A percentile compares a stretch with the other conserved stretches of the same genome.
Conservation (phyloP, 2,329 filamentous ascomycete species). For the Dactylellina haptotyla region DNA sequence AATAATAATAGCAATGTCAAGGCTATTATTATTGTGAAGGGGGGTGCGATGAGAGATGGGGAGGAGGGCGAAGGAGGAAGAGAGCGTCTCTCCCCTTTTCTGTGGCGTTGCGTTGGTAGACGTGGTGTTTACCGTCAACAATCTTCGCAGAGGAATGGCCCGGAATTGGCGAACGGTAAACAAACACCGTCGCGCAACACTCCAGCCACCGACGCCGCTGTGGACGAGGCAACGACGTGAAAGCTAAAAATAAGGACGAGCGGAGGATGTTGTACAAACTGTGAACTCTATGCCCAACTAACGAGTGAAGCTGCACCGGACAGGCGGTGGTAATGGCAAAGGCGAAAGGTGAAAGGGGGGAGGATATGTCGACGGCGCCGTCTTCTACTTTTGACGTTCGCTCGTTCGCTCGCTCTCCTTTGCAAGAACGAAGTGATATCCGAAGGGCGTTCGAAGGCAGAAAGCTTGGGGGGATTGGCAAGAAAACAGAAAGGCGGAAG, state of each 20-base stretch:
- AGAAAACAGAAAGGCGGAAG: slow-evolving; percentile 9
- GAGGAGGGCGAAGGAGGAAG: slow-evolving; percentile 1
- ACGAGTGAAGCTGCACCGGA: slow-evolving; percentile 5
- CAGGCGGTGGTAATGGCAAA: not conserved
- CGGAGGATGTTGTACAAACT: slow-evolving; percentile 1
- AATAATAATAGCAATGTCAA: not conserved
- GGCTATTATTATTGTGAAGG: no score
- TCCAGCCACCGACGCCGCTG: slow-evolving; percentile 5
- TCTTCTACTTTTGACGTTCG: not conserved
- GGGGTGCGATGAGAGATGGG: slow-evolving; percentile 20
- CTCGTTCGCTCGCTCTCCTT: no score
- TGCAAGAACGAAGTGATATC: no score
- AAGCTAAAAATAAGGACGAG: slow-evolving; percentile 6
- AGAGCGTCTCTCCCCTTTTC: slow-evolving; percentile 1
- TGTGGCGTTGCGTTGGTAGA: slow-evolving; percentile 17
- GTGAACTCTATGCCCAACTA: not conserved
- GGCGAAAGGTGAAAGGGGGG: no score
- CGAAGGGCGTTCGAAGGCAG: no score
- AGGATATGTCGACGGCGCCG: not conserved
- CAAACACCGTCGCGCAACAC: slow-evolving; percentile 34
- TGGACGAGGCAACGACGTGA: slow-evolving; percentile 47
- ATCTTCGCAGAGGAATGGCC: slow-evolving; percentile 3
- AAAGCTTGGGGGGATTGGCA: not conserved
- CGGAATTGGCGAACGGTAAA: slow-evolving; percentile 41
- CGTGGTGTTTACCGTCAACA: slow-evolving; percentile 22